Evolutionary conservation across 1,284 basidiomycete genomes (phyloP).

Genomic region (Inonotus hispidus): DNA sequence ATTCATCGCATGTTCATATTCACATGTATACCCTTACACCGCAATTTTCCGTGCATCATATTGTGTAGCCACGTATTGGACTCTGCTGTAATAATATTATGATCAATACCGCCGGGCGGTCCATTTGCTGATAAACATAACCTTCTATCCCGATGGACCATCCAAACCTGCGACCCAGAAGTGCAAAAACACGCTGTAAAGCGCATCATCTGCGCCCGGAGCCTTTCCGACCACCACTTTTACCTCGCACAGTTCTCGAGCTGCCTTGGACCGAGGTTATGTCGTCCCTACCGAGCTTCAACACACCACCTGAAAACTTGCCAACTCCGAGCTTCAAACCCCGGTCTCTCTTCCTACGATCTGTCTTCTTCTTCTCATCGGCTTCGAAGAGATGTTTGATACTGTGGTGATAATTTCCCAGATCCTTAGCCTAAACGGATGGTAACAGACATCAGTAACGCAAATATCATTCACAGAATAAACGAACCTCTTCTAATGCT

Average conservation of each 20-base stretch:
- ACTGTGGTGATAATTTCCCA: slow-evolving; percentile 75
- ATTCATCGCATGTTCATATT: neutral
- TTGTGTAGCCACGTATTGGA: neutral
- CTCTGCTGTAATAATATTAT: neutral
- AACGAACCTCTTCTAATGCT: slow-evolving; percentile 57
- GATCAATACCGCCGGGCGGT: slow-evolving; percentile 2
- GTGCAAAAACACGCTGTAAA: neutral
- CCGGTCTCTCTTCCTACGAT: slow-evolving; percentile 45
- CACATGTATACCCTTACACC: neutral
- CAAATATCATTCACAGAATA: slow-evolving; percentile 7
- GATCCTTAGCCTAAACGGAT: slow-evolving; percentile 59
- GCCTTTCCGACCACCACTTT: slow-evolving; percentile 20
- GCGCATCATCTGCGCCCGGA: slow-evolving; percentile 19
- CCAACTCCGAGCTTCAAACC: slow-evolving; percentile 76
- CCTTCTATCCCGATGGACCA: neutral
- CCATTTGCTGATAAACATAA: neutral
- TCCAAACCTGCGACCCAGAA: neutral
- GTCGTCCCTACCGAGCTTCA: slow-evolving; percentile 59
- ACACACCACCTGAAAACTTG: slow-evolving; percentile 58
- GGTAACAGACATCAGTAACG: slow-evolving; percentile 15
- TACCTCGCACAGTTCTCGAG: slow-evolving; percentile 14
- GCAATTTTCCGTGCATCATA: no score
- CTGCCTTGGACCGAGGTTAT: slow-evolving; percentile 40
- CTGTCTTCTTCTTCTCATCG: slow-evolving; percentile 29
- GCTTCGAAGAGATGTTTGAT: slow-evolving; percentile 61